phyloP scores from a whole-genome alignment of 2,329 filamentous ascomycete genomes.

The Biscogniauxia marginata region DNA sequence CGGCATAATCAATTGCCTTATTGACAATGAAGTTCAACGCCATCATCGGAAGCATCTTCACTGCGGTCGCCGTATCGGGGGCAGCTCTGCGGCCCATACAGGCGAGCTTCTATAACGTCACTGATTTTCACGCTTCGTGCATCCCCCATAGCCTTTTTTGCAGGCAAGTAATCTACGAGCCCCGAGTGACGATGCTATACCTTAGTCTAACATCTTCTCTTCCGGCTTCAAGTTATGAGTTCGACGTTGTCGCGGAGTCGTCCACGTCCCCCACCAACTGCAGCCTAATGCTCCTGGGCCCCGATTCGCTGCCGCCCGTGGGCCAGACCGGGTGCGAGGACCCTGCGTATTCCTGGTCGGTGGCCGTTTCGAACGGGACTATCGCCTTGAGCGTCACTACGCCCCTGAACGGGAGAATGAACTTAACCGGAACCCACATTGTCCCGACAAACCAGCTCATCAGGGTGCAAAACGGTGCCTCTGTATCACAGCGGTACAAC shows the following conservation, averaged over 20 bases:
- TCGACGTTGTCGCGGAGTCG: slow-evolving; percentile 16
- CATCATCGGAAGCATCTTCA: slow-evolving; percentile 14
- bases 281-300: slow-evolving; percentile 19
- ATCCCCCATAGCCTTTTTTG: slow-evolving; percentile 24
- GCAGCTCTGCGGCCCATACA: slow-evolving; percentile 12
- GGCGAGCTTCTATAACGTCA: slow-evolving; percentile 15
- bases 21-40: slow-evolving; percentile 17
- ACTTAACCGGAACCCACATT: slow-evolving; percentile 21
- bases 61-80: slow-evolving; percentile 16
- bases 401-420: slow-evolving; percentile 12
- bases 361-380: slow-evolving; percentile 5
- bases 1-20: not conserved
- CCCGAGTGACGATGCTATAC: not conserved
- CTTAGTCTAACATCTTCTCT: not conserved
- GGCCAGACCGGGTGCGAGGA: slow-evolving; percentile 18
- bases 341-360: slow-evolving; percentile 16
- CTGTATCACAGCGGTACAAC: slow-evolving; percentile 15
- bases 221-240: slow-evolving; percentile 18
- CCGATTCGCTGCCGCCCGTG: slow-evolving; percentile 21
- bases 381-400: slow-evolving; percentile 21
- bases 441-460: slow-evolving; percentile 18
- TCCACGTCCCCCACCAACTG: slow-evolving; percentile 15
- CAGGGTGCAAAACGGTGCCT: slow-evolving; percentile 16
- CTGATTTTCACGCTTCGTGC: slow-evolving; percentile 23
- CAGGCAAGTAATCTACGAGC: slow-evolving; percentile 8